Evolutionary conservation across 2,329 filamentous ascomycete genomes (phyloP).

Genomic region (Aureobasidium subglaciale): DNA sequence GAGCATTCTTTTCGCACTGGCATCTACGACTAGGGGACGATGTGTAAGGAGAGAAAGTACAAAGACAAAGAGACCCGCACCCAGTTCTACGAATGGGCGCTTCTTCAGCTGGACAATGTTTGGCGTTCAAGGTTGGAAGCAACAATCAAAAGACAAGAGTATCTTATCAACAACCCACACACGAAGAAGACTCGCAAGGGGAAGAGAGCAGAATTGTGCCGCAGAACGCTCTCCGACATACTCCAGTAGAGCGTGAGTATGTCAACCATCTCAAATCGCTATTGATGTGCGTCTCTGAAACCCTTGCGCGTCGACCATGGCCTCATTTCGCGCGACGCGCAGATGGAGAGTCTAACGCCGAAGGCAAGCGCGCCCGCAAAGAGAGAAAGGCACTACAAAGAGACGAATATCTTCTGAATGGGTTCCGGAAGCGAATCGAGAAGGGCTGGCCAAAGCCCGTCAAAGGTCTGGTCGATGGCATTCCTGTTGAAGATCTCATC

Average conservation of each 20-base stretch:
- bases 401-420: neutral
- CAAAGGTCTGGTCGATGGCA: neutral
- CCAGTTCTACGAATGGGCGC: neutral
- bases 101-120: neutral
- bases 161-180: too few species aligned
- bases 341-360: too few species aligned
- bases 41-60: too few species aligned
- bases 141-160: neutral
- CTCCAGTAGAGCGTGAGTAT: neutral
- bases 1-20: too few species aligned
- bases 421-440: neutral
- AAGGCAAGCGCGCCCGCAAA: too few species aligned
- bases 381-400: neutral
- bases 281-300: neutral
- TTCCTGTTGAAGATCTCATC: neutral
- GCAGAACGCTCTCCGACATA: neutral
- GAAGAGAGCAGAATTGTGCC: too few species aligned
- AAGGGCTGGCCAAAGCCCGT: neutral
- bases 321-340: too few species aligned
- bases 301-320: neutral
- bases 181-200: too few species aligned
- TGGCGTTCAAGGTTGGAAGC: neutral
- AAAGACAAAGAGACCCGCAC: neutral
- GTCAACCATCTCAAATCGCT: neutral
- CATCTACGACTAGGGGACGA: too few species aligned